Percentiles rank a stretch among this genome's conserved stretches.
Evolutionary conservation across 345 rosid species (phyloP).

Genomic region (Citrus sinensis): DNA sequence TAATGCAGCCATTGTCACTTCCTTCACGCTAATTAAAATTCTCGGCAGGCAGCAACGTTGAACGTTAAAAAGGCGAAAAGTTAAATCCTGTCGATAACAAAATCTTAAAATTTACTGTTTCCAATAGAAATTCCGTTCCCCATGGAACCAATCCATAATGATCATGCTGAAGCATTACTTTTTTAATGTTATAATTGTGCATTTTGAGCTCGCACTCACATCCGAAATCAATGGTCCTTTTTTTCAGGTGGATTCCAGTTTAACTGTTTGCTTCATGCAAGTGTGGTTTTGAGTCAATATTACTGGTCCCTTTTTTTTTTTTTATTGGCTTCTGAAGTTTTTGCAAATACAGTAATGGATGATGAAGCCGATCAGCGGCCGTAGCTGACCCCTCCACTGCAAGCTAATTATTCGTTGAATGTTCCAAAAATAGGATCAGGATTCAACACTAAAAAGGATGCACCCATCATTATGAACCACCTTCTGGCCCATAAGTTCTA

Average conservation of each 20-base stretch:
- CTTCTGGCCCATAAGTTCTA: too few relatives aligned
- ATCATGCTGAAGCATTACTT: neutral
- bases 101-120: neutral
- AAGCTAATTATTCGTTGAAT: slow-evolving; percentile 4
- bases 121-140: slow-evolving; percentile 2
- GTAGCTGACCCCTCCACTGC: neutral
- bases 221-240: neutral
- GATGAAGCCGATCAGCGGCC: neutral
- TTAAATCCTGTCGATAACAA: neutral
- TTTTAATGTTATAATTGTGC: too few relatives aligned
- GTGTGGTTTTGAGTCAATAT: too few relatives aligned
- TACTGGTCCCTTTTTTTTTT: too few relatives aligned
- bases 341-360: neutral
- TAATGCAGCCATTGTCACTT: neutral
- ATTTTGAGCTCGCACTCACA: neutral
- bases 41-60: neutral
- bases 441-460: neutral
- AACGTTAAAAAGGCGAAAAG: neutral
- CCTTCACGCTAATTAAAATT: neutral
- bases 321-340: neutral
- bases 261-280: too few relatives aligned
- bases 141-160: neutral
- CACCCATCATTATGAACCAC: neutral
- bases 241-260: neutral
- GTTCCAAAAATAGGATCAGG: neutral